Conservation (phyloP, 2,329 filamentous ascomycete species). For the Alternaria sp. region DNA sequence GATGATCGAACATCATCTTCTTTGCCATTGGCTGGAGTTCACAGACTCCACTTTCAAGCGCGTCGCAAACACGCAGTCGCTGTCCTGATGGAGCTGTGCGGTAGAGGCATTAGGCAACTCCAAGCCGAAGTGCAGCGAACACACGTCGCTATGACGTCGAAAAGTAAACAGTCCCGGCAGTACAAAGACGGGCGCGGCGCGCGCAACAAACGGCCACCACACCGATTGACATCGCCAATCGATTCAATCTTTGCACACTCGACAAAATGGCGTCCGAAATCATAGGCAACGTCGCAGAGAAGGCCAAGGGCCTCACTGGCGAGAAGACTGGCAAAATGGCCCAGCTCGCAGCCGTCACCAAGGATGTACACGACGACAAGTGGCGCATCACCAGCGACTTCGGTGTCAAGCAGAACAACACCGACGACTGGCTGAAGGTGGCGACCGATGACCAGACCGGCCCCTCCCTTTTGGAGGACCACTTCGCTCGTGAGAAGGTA, state of each 20-base stretch:
- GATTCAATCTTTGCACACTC: conserved; percentile 1
- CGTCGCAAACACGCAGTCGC: conserved; percentile 15
- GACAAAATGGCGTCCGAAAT: conserved; percentile 42
- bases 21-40: conserved; percentile 18
- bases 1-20: conserved; percentile 15
- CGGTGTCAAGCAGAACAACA: conserved; percentile 74
- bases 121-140: conserved; percentile 14
- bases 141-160: conserved; percentile 31
- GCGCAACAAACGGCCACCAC: neutral
- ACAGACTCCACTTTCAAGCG: conserved; percentile 9
- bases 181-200: conserved; percentile 14
- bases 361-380: conserved; percentile 62
- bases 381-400: conserved; percentile 76
- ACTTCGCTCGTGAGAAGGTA: conserved; percentile 76
- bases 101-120: conserved; percentile 16
- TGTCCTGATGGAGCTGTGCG: conserved; percentile 15
- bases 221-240: conserved; percentile 10
- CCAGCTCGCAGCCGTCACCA: conserved; percentile 66
- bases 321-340: conserved; percentile 61
- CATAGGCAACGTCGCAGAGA: conserved; percentile 35
- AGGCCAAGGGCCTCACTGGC: conserved; percentile 43
- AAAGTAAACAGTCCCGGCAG: conserved; percentile 16
- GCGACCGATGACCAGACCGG: conserved; percentile 68
- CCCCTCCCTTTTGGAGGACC: conserved; percentile 73
- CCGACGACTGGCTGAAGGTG: conserved; percentile 79